These are phyloP conservation scores for Neonectria sp. DNA, from an alignment of 2,329 filamentous ascomycete species.

Conservation along the genomic window DNA sequence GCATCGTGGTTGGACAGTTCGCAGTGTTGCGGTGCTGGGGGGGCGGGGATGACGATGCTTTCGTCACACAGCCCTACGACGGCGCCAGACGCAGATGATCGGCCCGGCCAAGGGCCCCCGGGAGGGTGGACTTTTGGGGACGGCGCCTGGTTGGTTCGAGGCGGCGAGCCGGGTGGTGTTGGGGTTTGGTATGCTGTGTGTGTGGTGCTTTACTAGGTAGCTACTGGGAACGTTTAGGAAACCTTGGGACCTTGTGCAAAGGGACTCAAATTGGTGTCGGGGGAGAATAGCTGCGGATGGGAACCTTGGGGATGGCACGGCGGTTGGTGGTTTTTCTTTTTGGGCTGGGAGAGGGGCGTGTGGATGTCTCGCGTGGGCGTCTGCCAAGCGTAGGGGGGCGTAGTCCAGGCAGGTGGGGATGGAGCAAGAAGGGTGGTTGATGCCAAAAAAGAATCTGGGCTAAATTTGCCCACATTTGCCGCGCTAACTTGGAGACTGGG, in stretches of 20 bases:
- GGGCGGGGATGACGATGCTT: slow-evolving; percentile 30
- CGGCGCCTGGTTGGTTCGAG: slow-evolving; percentile 34
- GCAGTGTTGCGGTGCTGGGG: slow-evolving; percentile 11
- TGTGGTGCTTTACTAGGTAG: neutral
- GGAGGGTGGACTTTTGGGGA: slow-evolving; percentile 41
- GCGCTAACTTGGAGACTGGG: slow-evolving; percentile 20
- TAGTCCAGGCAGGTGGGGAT: slow-evolving; percentile 7
- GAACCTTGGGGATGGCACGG: neutral
- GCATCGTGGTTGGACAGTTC: neutral
- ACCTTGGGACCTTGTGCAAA: slow-evolving; percentile 23
- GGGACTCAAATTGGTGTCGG: slow-evolving; percentile 5
- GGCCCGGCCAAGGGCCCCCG: slow-evolving; percentile 38
- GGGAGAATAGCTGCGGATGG: neutral
- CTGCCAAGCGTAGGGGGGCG: slow-evolving; percentile 21
- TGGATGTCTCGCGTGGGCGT: slow-evolving; percentile 14
- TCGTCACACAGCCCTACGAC: slow-evolving; percentile 53
- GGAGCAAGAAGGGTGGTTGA: neutral
- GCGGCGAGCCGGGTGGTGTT: neutral
- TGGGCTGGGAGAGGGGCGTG: slow-evolving; percentile 11
- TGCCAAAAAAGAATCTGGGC: slow-evolving; percentile 37
- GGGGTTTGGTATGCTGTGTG: slow-evolving; percentile 18
- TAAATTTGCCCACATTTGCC: slow-evolving; percentile 38
- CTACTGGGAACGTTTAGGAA: slow-evolving; percentile 12
- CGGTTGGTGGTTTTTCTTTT: neutral
- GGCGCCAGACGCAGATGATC: slow-evolving; percentile 41